Evolutionary conservation across 2,329 filamentous ascomycete species (phyloP).

Genomic region (Aureobasidium zeae): DNA sequence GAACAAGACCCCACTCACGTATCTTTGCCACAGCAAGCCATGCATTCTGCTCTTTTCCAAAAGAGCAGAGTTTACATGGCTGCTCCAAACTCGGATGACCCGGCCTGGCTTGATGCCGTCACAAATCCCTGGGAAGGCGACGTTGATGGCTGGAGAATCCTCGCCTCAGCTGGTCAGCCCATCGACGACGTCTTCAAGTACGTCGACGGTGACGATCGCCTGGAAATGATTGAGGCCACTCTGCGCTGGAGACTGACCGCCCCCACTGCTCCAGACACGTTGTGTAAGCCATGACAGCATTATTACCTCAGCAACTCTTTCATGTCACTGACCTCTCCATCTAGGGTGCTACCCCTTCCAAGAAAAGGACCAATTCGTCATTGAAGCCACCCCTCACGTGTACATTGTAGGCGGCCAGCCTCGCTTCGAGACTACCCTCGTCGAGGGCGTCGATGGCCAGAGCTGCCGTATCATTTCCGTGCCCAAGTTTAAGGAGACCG

Average conservation of each 20-base stretch:
- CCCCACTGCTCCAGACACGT: slow-evolving; percentile 88
- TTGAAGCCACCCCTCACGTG: slow-evolving; percentile 76
- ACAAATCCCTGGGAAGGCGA: slow-evolving; percentile 93
- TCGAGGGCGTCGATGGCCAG: slow-evolving; percentile 50
- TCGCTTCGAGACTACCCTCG: slow-evolving; percentile 52
- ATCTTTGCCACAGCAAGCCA: slow-evolving; percentile 82
- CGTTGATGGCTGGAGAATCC: slow-evolving; percentile 77
- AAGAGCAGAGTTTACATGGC: slow-evolving; percentile 57
- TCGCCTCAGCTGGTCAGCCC: slow-evolving; percentile 85
- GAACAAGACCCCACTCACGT: slow-evolving; percentile 78
- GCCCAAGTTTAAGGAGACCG: slow-evolving; percentile 69
- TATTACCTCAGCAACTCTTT: neutral
- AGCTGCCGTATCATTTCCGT: slow-evolving; percentile 69
- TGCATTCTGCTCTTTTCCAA: slow-evolving; percentile 88
- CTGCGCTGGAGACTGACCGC: slow-evolving; percentile 84
- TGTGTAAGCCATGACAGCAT: slow-evolving; percentile 55
- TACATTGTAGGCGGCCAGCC: slow-evolving; percentile 63
- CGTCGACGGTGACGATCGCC: slow-evolving; percentile 62
- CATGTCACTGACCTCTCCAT: slow-evolving; percentile 18
- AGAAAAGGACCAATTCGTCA: slow-evolving; percentile 81
- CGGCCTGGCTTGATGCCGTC: slow-evolving; percentile 74
- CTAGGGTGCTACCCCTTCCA: slow-evolving; percentile 93
- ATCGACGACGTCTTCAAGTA: slow-evolving; percentile 92
- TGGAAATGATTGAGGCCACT: slow-evolving; percentile 91
- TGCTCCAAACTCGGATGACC: slow-evolving; percentile 20